These are phyloP conservation scores for Novymonas esmeraldas DNA, from an alignment of 208 protist genomes.

Conservation along the genomic window DNA sequence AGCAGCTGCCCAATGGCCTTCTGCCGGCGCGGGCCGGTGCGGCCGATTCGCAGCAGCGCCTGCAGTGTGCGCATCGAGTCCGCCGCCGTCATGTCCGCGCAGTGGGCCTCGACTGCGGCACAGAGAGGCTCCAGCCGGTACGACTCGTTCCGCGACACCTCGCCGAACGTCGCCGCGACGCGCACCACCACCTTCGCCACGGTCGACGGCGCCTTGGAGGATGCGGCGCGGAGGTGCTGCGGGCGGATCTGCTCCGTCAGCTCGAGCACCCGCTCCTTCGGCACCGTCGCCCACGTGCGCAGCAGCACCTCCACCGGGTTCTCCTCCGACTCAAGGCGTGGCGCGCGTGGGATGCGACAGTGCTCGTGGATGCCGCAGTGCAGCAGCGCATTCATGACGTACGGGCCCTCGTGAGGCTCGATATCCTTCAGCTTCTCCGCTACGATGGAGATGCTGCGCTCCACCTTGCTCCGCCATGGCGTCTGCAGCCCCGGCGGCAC, in stretches of 20 bases:
- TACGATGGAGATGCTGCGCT: constrained; percentile 46
- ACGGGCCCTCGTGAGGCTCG: constrained; percentile 66
- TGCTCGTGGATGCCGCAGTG: constrained; percentile 72
- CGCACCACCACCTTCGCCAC: constrained; percentile 57
- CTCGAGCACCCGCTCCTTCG: constrained; percentile 79
- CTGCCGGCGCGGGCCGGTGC: constrained; percentile 33
- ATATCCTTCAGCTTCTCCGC: constrained; percentile 66
- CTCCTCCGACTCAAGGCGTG: constrained; percentile 31
- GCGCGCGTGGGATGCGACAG: constrained; percentile 61
- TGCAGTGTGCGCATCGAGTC: constrained; percentile 63
- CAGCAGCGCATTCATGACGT: constrained; percentile 79
- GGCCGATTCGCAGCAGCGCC: constrained; percentile 62
- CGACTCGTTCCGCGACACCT: constrained; percentile 32
- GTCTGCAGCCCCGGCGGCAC: constrained; percentile 52
- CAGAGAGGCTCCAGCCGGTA: constrained; percentile 75
- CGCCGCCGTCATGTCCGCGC: constrained; percentile 53
- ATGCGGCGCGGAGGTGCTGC: constrained; percentile 46
- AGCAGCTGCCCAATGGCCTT: constrained; percentile 52
- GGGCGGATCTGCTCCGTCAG: constrained; percentile 77
- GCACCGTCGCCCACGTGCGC: constrained; percentile 62
- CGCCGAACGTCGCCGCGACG: constrained; percentile 58
- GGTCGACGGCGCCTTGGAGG: constrained; percentile 30
- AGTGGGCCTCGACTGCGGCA: constrained; percentile 60
- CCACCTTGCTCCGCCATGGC: constrained; percentile 70
- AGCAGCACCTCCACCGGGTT: constrained; percentile 87